These are phyloP conservation scores for Meyerozyma sp. DNA, from an alignment of 1,139 yeast genomes.

Conservation along the genomic window DNA sequence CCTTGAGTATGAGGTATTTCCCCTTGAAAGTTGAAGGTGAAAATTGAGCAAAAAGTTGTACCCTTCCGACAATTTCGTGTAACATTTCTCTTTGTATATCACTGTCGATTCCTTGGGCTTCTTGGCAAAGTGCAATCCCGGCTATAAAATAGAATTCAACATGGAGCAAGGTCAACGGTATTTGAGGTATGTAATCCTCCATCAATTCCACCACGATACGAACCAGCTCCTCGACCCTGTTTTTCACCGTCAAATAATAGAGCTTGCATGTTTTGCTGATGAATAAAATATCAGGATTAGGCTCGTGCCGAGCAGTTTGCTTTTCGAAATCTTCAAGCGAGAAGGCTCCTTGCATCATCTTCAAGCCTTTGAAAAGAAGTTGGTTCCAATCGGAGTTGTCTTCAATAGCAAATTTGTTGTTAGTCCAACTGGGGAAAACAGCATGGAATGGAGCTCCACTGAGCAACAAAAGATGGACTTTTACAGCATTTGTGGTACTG, in stretches of 20 bases:
- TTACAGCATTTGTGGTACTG: constrained; percentile 13
- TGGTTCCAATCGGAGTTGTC: background rate
- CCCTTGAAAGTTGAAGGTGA: constrained; percentile 33
- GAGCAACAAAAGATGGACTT: constrained; percentile 13
- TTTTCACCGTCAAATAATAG: constrained; percentile 3
- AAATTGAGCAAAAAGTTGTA: constrained; percentile 28
- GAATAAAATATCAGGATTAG: background rate
- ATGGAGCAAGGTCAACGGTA: constrained; percentile 22
- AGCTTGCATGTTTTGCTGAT: background rate
- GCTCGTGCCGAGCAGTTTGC: background rate
- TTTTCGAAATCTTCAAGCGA: constrained; percentile 12
- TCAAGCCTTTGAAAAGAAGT: constrained; percentile 7
- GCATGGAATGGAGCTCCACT: constrained; percentile 13
- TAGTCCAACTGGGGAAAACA: constrained; percentile 2
- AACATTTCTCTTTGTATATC: constrained; percentile 7
- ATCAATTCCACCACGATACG: constrained; percentile 13
- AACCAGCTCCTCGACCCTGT: constrained; percentile 18
- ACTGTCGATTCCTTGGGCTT: constrained; percentile 4
- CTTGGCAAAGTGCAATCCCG: constrained; percentile 11
- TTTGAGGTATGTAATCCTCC: constrained; percentile 11
- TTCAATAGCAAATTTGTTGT: background rate
- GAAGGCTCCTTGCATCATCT: constrained; percentile 14
- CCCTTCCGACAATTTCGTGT: constrained; percentile 13
- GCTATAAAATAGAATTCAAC: constrained; percentile 17
- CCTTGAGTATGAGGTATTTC: constrained; percentile 29